These are phyloP conservation scores for Quercus wislizeni DNA, from an alignment of 306 rosid genomes.

Conservation along the genomic window DNA sequence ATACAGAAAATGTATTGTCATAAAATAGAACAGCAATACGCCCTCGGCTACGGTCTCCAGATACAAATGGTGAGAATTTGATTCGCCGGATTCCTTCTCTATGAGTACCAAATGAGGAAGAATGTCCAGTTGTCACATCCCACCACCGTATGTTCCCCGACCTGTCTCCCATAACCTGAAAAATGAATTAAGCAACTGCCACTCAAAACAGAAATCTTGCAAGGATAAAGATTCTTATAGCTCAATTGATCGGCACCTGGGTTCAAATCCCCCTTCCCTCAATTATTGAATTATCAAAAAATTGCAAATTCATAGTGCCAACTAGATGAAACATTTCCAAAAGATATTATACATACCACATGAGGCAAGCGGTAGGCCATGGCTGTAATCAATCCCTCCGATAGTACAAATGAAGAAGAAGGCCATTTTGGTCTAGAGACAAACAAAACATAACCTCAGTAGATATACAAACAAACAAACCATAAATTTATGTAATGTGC, in stretches of 20 bases:
- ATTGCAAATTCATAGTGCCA: constrained; percentile 5
- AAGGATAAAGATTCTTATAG: neutral
- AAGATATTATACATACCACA: constrained; percentile 53
- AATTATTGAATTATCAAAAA: too few species aligned
- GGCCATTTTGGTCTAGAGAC: constrained; percentile 97
- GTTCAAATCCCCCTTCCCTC: too few species aligned
- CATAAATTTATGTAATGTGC: neutral
- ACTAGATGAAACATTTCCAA: constrained; percentile 17
- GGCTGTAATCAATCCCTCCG: constrained; percentile 91
- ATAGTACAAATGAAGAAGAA: constrained; percentile 78
- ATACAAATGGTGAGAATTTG: constrained; percentile 83
- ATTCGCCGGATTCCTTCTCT: constrained; percentile 93
- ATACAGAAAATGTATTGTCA: constrained; percentile 91
- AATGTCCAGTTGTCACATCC: constrained; percentile 92
- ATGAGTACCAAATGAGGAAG: constrained; percentile 93
- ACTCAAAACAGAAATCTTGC: constrained; percentile 24
- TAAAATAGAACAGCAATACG: constrained; percentile 90
- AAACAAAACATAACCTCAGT: constrained; percentile 22
- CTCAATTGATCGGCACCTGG: too few species aligned
- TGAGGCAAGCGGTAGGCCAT: constrained; percentile 99
- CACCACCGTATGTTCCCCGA: constrained; percentile 94
- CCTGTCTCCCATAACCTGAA: constrained; percentile 99
- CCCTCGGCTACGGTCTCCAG: constrained; percentile 90
- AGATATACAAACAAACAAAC: constrained; percentile 28
- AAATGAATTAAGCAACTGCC: constrained; percentile 33